Evolutionary conservation across 2,329 filamentous ascomycete genomes (phyloP), one percentile per base, ranked within the genome.

Genomic region (Sporothrix brasiliensis): DNA sequence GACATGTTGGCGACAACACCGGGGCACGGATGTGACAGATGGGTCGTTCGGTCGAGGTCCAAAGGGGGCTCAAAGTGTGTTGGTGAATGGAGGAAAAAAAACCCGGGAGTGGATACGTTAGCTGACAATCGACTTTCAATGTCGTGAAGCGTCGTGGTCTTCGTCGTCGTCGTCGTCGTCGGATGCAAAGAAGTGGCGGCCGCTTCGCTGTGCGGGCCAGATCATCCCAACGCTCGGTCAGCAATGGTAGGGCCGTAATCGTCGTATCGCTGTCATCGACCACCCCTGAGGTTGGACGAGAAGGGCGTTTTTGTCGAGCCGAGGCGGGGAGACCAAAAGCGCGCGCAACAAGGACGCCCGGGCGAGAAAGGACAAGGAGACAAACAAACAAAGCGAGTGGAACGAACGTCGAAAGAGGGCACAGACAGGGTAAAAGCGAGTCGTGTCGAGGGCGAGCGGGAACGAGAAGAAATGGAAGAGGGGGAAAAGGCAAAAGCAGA

Each of bases 1-100:
- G 88, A 89, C 88, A 90, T 90, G 75, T 50, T 72, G 76, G 39
- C 39, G 69, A 67, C 41, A 41, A 21, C 16, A 50, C 16, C 39
- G 68, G 53, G 27, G 50, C 34, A 44, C 14, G 27, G 34, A 49
- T 41, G 63, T 49, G 63, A 34, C 27, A 41, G 63, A 44, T 67
- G 63, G 63, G n/a, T 53, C 49, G 44, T 30, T 30, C 41, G 61
- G 61, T 24, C 14, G 21, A 65, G 61, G 61, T 34, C 61, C 13
- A 49, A 56, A 30, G 61, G 24, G 14, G 60, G 58, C 4, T 7
- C 19, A 39, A 49, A 14, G 47, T n/a, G 27, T 50, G 41, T 34
- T 10, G 27, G 21, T 16, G 49, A 49, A 67, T 44, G 21, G 24
- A 24, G n/a, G n/a, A 44, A 9, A 44, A 9, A 44, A 41, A 30